Base-by-base conservation (phyloP, 2,329 filamentous ascomycete genomes). In the Botryotinia narcissicola region DNA sequence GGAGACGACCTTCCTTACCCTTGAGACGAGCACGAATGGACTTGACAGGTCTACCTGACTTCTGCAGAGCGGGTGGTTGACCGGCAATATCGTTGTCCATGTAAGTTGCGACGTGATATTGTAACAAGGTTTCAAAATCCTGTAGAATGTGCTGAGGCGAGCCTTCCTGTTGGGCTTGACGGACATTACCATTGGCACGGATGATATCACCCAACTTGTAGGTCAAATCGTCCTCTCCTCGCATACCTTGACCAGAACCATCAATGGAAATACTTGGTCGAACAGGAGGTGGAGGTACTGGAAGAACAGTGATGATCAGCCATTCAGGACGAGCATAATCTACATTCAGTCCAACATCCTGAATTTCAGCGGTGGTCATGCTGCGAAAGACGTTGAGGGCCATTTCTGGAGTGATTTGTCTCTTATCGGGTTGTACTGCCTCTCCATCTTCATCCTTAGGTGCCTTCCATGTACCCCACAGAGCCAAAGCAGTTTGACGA, bases 81-180 rank as follows among this genome's bases (percentile, higher is more conserved):
- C 95, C 95, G 76, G 97, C 96, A 83, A 98, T 98, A 82, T 99
- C 95, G 80, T 99, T 99, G 84, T 99, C 96, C 97, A 99, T 99
- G 84, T 98, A 97, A 1, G 97, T 99, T 61, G 97, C 97, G 74
- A 99, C 95, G 80, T 99, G 97, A 81, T 97, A 99, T 81, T 99
- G 97, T 54, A 99, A 86, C 46, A 99, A 85, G 76, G 92, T 90
- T 83, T 97, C 94, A 74, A 98, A 98, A 80, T 99, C 96, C 74
- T 91, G 89, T 25, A 94, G 90, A 77, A 98, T 94, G 83, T 99
- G 96, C 76, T 93, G 91, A 0, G 96, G 94, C 5, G 95, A 95
- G 73, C 96, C 96, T 82, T 98, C 94, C 74, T 93, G 90, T 79
- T 97, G 93, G 74, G 94, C 96, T 78, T 96, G 92, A 78, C 93